phyloP scores from a whole-genome alignment of 2,329 filamentous ascomycete species.

The Ceratocystis cacaofunesta region DNA sequence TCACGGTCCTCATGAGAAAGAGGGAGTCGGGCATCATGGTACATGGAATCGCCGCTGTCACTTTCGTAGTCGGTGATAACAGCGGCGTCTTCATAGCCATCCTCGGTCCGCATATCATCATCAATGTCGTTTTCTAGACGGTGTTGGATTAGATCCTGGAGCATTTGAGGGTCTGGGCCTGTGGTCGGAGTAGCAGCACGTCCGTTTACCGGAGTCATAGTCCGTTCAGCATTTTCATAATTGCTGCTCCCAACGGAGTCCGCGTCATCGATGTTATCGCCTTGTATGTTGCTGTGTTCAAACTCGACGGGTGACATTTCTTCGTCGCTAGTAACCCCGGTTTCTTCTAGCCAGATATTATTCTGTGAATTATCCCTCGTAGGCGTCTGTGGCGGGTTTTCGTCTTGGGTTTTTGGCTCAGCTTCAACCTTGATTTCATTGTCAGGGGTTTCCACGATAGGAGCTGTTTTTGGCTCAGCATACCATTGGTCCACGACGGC shows the following conservation, averaged over 20 bases:
- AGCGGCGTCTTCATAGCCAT: conserved; percentile 25
- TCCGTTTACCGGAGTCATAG: conserved; percentile 8
- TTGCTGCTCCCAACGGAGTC: conserved; percentile 21
- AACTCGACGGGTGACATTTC: conserved; percentile 15
- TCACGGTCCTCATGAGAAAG: conserved; percentile 81
- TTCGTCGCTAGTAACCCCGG: conserved; percentile 6
- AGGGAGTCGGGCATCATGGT: conserved; percentile 46
- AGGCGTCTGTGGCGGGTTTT: background rate
- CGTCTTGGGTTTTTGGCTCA: background rate
- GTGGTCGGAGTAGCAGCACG: conserved; percentile 2
- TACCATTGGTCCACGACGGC: conserved; percentile 43
- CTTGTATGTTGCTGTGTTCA: background rate
- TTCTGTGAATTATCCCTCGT: conserved; percentile 3
- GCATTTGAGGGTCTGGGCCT: background rate
- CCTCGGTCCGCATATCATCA: conserved; percentile 29
- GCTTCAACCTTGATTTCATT: conserved; percentile 5
- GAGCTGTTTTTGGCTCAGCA: conserved; percentile 22
- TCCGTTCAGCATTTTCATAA: conserved; percentile 19
- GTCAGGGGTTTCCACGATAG: conserved; percentile 18
- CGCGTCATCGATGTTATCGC: conserved; percentile 19
- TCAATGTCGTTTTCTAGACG: conserved; percentile 24
- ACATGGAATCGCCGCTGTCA: conserved; percentile 49
- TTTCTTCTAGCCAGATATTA: conserved; percentile 8
- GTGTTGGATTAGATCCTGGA: conserved; percentile 12
- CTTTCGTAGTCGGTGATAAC: conserved; percentile 34